Conservation (phyloP, 176 grass and related monocot genomes). For the Carex cristatella region DNA sequence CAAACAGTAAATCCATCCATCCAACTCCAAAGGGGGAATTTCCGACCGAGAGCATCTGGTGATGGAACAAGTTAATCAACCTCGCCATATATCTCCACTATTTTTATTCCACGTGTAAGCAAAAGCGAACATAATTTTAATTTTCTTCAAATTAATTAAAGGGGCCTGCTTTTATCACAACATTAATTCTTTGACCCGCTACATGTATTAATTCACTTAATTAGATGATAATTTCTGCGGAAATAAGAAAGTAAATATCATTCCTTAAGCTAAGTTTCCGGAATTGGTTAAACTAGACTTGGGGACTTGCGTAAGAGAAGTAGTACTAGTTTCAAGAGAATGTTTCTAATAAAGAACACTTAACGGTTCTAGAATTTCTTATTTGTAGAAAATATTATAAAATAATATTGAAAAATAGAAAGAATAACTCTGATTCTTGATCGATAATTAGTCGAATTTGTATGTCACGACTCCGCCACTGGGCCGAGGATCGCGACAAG, state of each 20-base stretch:
- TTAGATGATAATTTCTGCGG: background rate
- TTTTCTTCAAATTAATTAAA: constrained; percentile 3
- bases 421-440: too few species aligned
- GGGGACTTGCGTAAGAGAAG: background rate
- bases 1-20: background rate
- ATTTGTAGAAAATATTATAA: too few species aligned
- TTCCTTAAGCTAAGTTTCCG: background rate
- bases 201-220: background rate
- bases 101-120: background rate
- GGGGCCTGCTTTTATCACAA: background rate
- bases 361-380: too few species aligned
- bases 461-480: too few species aligned
- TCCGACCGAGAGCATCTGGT: background rate
- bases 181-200: background rate
- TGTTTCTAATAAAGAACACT: background rate
- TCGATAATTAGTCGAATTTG: too few species aligned
- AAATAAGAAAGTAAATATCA: background rate
- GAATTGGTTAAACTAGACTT: background rate
- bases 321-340: background rate
- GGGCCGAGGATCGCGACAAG: too few species aligned
- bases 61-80: constrained; percentile 7
- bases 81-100: background rate
- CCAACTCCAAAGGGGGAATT: background rate
- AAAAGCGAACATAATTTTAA: background rate
- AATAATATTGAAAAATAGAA: too few species aligned